Conservation (phyloP, 1,284 basidiomycete species). For the Bjerkandera adusta region DNA sequence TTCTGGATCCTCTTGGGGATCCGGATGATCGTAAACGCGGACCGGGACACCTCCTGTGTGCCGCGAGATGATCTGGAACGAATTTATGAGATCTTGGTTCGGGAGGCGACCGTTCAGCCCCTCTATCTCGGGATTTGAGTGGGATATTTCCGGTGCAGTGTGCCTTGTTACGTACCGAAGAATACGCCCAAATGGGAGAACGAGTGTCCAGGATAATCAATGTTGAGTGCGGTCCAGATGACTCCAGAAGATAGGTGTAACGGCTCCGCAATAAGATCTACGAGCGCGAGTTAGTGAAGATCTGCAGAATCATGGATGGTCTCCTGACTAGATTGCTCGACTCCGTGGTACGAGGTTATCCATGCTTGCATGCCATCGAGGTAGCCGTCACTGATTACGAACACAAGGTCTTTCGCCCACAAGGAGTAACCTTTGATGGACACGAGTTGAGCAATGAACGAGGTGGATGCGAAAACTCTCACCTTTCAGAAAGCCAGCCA, state of each 20-base stretch:
- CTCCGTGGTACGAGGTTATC: slow-evolving; percentile 80
- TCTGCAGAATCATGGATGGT: not conserved
- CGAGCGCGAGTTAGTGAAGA: not conserved
- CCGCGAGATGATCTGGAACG: slow-evolving; percentile 71
- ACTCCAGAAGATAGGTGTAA: slow-evolving; percentile 71
- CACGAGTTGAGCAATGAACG: not conserved
- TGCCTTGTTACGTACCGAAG: slow-evolving; percentile 65
- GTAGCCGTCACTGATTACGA: slow-evolving; percentile 88
- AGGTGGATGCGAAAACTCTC: slow-evolving; percentile 19
- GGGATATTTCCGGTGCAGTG: not conserved
- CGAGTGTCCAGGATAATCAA: slow-evolving; percentile 97
- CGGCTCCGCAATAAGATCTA: slow-evolving; percentile 67
- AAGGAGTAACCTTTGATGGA: slow-evolving; percentile 70
- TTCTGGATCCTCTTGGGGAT: slow-evolving; percentile 42
- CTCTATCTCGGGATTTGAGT: slow-evolving; percentile 50
- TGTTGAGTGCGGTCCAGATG: slow-evolving; percentile 92
- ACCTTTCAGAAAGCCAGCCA: slow-evolving; percentile 87
- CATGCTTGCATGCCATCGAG: slow-evolving; percentile 93
- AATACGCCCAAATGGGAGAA: slow-evolving; percentile 93
- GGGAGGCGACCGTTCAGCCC: slow-evolving; percentile 93
- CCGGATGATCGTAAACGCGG: slow-evolving; percentile 73
- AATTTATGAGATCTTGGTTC: slow-evolving; percentile 94
- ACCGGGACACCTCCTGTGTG: slow-evolving; percentile 74
- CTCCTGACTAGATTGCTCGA: slow-evolving; percentile 59
- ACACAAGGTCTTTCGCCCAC: slow-evolving; percentile 93